Evolutionary conservation across 345 rosid genomes (phyloP), one percentile per base, ranked within the genome.

Genomic region (Camelina laxa): DNA sequence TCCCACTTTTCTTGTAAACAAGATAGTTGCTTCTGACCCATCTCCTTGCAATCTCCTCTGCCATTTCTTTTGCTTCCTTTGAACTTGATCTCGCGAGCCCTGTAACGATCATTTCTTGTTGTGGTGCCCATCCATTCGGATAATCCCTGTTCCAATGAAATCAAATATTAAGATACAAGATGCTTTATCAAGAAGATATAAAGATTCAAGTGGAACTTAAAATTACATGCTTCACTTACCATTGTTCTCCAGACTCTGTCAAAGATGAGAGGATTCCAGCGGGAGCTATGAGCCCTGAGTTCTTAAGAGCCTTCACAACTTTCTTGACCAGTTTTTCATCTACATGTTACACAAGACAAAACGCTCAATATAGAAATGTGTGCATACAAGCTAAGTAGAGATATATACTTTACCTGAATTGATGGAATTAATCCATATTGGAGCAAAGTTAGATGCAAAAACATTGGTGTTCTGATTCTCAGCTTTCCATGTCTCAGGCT

Each of bases 121-220:
- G 80, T 6, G 99, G 97, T 1, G 98, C 87, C 99, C 98, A 95
- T 48, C 98, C 98, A 27, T 90, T 95, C 13, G 97, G 98, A 76
- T 62, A 89, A 78, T 95, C 99, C 98, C 98, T 95, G 80, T 57
- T 68, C 24, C 49, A 20, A 24, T n/a, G 51, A 44, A 14, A 63
- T 21, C 35, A 41, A 16, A 39, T 47, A 11, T 17, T 14, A 45
- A 56, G 24, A 7, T 35, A 31, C 56, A 60, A 65, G 7, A 57
- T 38, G 17, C 14, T 69, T 44, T 15, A 9, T 41, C 3, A 75
- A 19, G 12, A 20, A 20, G 1, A 9, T 15, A 24, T 14, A 42
- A 48, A n/a, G 24, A 36, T 38, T 58, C 31, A 48, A 14, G 20
- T 30, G 47, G 15, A n/a, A 60, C 61, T 50, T 67, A 7, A 49